These are phyloP conservation scores for Chrysanthemum makinoi DNA, from an alignment of 129 eudicot genomes.

Conservation along the genomic window DNA sequence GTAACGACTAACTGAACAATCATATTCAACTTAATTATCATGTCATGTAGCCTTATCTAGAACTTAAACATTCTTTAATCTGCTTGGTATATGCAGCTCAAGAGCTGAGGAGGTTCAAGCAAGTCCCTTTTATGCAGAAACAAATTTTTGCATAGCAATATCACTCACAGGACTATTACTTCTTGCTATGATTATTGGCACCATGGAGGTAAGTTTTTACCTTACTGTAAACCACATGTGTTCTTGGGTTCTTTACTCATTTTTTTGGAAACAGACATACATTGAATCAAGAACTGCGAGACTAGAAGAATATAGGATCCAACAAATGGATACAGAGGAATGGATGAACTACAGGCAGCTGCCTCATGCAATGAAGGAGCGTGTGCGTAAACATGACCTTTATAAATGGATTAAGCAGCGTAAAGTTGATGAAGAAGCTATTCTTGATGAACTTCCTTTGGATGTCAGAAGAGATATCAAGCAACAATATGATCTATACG, in stretches of 20 bases:
- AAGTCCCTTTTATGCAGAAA: constrained; percentile 65
- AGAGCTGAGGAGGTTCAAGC: constrained; percentile 63
- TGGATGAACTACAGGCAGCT: constrained; percentile 84
- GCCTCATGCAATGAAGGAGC: constrained; percentile 60
- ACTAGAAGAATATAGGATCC: constrained; percentile 73
- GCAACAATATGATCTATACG: too few relatives aligned
- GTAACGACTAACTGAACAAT: constrained; percentile 26
- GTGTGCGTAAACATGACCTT: constrained; percentile 58
- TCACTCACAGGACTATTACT: constrained; percentile 70
- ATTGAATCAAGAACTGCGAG: constrained; percentile 64
- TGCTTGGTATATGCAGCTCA: constrained; percentile 46
- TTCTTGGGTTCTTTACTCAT: background rate
- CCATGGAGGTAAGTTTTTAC: constrained; percentile 65
- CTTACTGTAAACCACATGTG: background rate
- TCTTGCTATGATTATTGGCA: constrained; percentile 77
- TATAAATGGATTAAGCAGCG: constrained; percentile 63
- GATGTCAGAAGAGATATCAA: constrained; percentile 80
- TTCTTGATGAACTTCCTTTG: constrained; percentile 52
- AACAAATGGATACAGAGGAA: constrained; percentile 62
- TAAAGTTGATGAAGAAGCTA: constrained; percentile 69
- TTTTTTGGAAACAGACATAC: constrained; percentile 48
- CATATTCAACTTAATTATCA: background rate
- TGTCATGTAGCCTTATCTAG: background rate
- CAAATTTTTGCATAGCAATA: constrained; percentile 54
- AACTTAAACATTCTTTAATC: background rate